Conservation (phyloP, 305 asterid genomes). For the Ilex paraguariensis region DNA sequence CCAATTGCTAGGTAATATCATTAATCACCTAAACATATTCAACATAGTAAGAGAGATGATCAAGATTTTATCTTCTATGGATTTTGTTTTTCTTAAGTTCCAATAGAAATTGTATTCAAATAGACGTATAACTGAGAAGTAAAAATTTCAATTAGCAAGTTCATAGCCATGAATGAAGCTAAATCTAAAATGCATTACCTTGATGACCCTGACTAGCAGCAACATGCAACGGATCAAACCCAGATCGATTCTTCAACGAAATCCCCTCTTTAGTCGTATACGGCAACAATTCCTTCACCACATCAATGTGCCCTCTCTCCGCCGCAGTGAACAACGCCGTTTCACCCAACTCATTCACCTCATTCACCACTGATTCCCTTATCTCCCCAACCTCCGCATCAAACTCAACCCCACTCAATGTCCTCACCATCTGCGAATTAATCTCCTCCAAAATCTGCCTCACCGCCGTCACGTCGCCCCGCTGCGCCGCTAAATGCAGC, state of each 20-base stretch:
- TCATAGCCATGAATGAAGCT: not conserved
- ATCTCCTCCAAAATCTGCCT: slow-evolving; percentile 44
- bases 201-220: slow-evolving; percentile 82
- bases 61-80: too few relatives aligned
- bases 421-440: slow-evolving; percentile 46
- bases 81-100: too few relatives aligned
- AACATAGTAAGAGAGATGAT: too few relatives aligned
- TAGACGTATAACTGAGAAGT: too few relatives aligned
- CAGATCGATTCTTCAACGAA: slow-evolving; percentile 54
- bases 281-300: slow-evolving; percentile 56
- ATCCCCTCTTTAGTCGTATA: slow-evolving; percentile 55
- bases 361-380: slow-evolving; percentile 75
- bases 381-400: slow-evolving; percentile 75
- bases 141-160: not conserved
- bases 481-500: slow-evolving; percentile 59
- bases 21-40: too few relatives aligned
- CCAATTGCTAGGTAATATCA: too few relatives aligned
- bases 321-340: slow-evolving; percentile 78
- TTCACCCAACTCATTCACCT: slow-evolving; percentile 86
- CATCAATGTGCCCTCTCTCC: slow-evolving; percentile 60
- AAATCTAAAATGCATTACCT: slow-evolving; percentile 36
- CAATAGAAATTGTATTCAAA: too few relatives aligned
- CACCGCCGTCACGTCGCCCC: slow-evolving; percentile 46
- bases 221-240: slow-evolving; percentile 71
- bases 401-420: slow-evolving; percentile 55